Base-by-base conservation (phyloP, 768 basidiomycete genomes). In the Leucogyrophana mollusca region DNA sequence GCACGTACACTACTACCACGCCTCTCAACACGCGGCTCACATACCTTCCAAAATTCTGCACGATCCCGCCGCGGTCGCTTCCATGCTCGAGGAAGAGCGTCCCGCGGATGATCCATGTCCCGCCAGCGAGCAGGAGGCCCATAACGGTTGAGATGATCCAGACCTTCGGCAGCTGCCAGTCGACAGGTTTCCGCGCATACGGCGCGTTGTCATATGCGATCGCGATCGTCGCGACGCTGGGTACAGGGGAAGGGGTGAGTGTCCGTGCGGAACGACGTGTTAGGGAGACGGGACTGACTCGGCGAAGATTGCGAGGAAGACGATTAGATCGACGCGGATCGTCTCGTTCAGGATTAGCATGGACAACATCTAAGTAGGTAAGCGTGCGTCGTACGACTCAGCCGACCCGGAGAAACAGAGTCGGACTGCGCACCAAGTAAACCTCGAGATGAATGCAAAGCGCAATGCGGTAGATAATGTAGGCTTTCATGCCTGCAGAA, bases 121-220 rank as follows among this genome's bases (percentile, higher is more conserved):
- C 73, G n/a, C 59, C 70, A 20, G 69, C 69, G 27, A 70, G 60
- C 11, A 69, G 43, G n/a, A 69, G 53, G 44, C 63, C 72, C 55
- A 74, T 58, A 43, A 68, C 52, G n/a, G 70, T 69, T 7, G 68
- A 70, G 50, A 76, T 65, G 46, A 74, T 63, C 74, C 73, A 74
- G 5, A 76, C 69, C 56, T 72, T 76, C 14, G 74, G 71, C 14
- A 76, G 54, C 55, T 76, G 73, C 74, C 74, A 76, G 47, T 76
- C 74, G 18, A 76, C 75, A 2, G 74, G 74, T 36, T 62, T 50
- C 22, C 62, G 56, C 9, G 62, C 61, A 50, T 61, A 67, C 1
- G 71, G 69, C 1, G 71, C 71, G 43, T 67, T 60, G 52, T 76
- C 74, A 47, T 74, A 76, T 3, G 75, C 75, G 45, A 77, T 73